Evolutionary conservation across 192 early-diverging fungal species (phyloP), one percentile per base, ranked within the genome.

Genomic region (Funneliformis mosseae): DNA sequence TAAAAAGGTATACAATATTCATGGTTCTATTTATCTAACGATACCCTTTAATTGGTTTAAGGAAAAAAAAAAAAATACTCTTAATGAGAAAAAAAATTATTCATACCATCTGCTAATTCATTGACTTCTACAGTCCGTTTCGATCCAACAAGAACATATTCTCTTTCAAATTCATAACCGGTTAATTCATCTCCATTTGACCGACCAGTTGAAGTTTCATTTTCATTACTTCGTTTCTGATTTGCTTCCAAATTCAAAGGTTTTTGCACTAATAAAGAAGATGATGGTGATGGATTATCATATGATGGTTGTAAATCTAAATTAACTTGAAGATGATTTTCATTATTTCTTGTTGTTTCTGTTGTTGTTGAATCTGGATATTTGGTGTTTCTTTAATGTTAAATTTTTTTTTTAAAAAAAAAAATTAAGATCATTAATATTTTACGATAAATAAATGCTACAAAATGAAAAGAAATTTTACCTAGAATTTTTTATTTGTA

Each of bases 51-150:
- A 41, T 28, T 18, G 12, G 42, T 27, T 10, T 81, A 70, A n/a
- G n/a, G n/a, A n/a, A n/a, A n/a, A n/a, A n/a, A n/a, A 39, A 39
- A 39, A 62, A 69, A 61, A 10, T 45, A 2, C 60, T 62, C 14
- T 27, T 50, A 33, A 74, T 6, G 21, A 18, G 38, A 33, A 80
- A 66, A 63, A n/a, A 41, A 6, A 50, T 50, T 16, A 55, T 33
- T 9, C 71, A 69, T 88, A 89, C 90, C 92, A 84, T 95, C 94
- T 5, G 94, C 94, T 69, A 94, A 87, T 62, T 85, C 87, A 83
- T 95, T 95, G 78, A 93, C 88, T 81, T 94, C 93, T 14, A 95
- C 88, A 1, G 90, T 87, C 7, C 88, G 85, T 75, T 91, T 91
- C 33, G 55, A 41, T 69, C 94, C 92, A 21, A 95, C 83, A 5